Percentiles rank a stretch among this genome's conserved stretches.
These are phyloP conservation scores for Aspergillus oerlinghausenensis DNA, from an alignment of 2,329 filamentous ascomycete genomes.

Conservation along the genomic window DNA sequence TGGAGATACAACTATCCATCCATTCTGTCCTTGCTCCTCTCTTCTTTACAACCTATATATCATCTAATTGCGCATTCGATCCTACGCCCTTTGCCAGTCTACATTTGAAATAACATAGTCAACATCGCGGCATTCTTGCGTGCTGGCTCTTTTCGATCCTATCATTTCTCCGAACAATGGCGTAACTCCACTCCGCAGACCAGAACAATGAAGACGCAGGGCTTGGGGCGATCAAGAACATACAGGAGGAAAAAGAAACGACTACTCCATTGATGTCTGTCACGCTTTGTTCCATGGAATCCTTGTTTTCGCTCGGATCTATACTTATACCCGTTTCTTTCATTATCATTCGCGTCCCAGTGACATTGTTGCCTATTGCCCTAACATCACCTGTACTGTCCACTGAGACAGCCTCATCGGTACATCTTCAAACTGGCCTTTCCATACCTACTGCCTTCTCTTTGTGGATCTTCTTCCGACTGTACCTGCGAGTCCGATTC, in stretches of 20 bases:
- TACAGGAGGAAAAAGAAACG: constrained; percentile 16
- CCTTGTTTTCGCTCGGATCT: constrained; percentile 1
- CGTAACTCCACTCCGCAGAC: constrained; percentile 12
- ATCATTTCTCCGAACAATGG: constrained; percentile 17
- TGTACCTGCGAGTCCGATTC: neutral
- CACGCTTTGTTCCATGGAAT: neutral
- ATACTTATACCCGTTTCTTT: neutral
- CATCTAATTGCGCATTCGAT: neutral
- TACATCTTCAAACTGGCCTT: neutral
- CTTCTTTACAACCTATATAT: neutral
- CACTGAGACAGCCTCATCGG: neutral
- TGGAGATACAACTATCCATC: neutral
- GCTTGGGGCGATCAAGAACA: constrained; percentile 10
- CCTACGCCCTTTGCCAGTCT: neutral
- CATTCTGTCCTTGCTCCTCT: neutral
- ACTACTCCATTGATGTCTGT: constrained; percentile 8
- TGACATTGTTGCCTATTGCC: neutral
- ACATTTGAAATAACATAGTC: neutral
- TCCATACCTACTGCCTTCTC: neutral
- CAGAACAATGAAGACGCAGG: constrained; percentile 14
- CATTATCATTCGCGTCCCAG: neutral
- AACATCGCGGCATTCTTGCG: constrained; percentile 5
- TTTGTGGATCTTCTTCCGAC: neutral
- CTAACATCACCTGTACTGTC: neutral
- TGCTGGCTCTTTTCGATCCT: constrained; percentile 7